phyloP scores from a whole-genome alignment of 352 stramenopile species.

The Phytopythium cucurbitacearum region DNA sequence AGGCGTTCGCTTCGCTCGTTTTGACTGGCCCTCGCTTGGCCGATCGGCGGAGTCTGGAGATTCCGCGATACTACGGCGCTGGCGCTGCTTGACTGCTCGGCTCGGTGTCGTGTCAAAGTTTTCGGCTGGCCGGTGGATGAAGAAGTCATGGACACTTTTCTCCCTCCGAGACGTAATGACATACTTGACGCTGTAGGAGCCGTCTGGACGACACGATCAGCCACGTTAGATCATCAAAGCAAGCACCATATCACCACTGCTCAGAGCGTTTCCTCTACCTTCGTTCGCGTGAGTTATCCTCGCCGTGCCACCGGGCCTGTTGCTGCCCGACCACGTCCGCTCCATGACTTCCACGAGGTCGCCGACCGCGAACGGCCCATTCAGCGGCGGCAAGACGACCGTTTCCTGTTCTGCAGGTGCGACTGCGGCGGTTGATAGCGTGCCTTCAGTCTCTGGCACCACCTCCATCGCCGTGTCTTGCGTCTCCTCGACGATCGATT shows the following conservation, averaged over 20 bases:
- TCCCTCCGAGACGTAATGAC: slow-evolving; percentile 32
- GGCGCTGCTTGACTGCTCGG: slow-evolving; percentile 18
- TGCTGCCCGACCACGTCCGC: slow-evolving; percentile 89
- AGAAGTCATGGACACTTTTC: slow-evolving; percentile 26
- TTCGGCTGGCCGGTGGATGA: slow-evolving; percentile 31
- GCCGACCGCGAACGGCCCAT: slow-evolving; percentile 43
- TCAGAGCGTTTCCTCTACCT: slow-evolving; percentile 11
- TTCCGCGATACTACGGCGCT: slow-evolving; percentile 9
- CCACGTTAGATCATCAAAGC: slow-evolving; percentile 9
- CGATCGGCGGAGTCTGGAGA: slow-evolving; percentile 2
- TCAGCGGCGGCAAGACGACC: slow-evolving; percentile 7
- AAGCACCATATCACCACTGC: background rate
- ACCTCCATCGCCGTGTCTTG: background rate
- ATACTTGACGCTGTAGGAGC: slow-evolving; percentile 60
- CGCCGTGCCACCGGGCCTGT: slow-evolving; percentile 87
- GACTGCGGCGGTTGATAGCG: background rate
- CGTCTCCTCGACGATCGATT: slow-evolving; percentile 1
- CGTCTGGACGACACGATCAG: slow-evolving; percentile 20
- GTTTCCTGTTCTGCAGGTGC: background rate
- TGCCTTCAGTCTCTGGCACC: background rate
- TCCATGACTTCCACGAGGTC: slow-evolving; percentile 85
- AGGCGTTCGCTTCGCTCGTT: slow-evolving; percentile 9
- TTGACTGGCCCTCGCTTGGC: slow-evolving; percentile 1
- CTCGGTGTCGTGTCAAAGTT: slow-evolving; percentile 44
- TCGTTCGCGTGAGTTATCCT: slow-evolving; percentile 64